A percentile compares a stretch with the other conserved stretches of the same genome.
phyloP scores from a whole-genome alignment of 2,329 filamentous ascomycete species.

The Cytospora piceicola region DNA sequence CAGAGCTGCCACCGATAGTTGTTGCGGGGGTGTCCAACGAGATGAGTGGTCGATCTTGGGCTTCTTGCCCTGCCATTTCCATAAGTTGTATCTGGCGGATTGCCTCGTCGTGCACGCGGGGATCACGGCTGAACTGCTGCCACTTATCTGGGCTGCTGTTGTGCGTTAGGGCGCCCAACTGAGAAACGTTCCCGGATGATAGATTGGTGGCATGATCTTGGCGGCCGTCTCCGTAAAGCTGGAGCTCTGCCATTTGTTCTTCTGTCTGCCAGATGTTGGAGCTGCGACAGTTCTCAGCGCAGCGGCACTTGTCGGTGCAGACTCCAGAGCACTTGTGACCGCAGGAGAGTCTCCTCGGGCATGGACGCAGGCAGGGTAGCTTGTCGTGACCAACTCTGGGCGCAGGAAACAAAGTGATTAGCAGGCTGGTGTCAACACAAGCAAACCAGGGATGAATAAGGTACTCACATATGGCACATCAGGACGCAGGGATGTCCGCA shows the following conservation, averaged over 20 bases:
- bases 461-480: constrained; percentile 56
- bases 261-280: background rate
- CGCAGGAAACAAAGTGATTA: background rate
- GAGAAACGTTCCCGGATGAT: background rate
- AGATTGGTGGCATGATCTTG: background rate
- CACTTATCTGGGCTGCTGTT: constrained; percentile 10
- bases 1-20: background rate
- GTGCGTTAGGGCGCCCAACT: background rate
- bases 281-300: constrained; percentile 14
- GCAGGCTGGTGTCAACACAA: background rate
- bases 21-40: background rate
- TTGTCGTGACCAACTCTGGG: constrained; percentile 32
- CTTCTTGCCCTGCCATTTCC: background rate
- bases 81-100: constrained; percentile 2
- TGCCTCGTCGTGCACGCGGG: constrained; percentile 7
- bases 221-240: background rate
- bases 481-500: constrained; percentile 59
- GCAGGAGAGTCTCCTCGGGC: constrained; percentile 32
- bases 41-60: background rate
- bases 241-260: constrained; percentile 6
- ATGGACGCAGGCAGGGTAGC: constrained; percentile 34
- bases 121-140: constrained; percentile 8
- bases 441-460: constrained; percentile 23
- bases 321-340: constrained; percentile 34
- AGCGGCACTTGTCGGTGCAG: constrained; percentile 32